A percentile compares a stretch with the other conserved stretches of the same genome.
Evolutionary conservation across 345 rosid genomes (phyloP).

Genomic region (Euphorbia pulcherrima): DNA sequence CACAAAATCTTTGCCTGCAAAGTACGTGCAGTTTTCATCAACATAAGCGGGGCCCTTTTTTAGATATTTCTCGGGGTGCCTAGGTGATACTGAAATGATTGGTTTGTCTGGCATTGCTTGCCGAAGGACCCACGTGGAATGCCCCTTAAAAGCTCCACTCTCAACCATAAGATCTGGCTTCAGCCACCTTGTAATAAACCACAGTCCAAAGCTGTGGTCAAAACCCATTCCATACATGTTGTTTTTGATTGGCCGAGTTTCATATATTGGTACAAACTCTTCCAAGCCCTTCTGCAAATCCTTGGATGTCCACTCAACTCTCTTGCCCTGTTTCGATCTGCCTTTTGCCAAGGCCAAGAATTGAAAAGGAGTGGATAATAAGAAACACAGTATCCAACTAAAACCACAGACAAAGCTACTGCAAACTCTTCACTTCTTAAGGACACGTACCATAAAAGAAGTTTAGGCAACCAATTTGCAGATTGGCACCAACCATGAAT

Average conservation of each 20-base stretch:
- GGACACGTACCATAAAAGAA: not conserved
- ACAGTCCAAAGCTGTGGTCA: conserved; percentile 98
- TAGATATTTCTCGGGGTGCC: conserved; percentile 90
- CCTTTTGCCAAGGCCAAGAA: conserved; percentile 81
- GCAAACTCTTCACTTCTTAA: not conserved
- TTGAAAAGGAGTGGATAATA: conserved; percentile 39
- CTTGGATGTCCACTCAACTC: conserved; percentile 91
- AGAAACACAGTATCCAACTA: conserved; percentile 9
- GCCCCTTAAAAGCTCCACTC: conserved; percentile 99
- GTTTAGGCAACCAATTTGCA: not conserved
- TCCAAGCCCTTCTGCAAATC: conserved; percentile 83
- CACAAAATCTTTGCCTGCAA: conserved; percentile 93
- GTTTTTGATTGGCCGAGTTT: conserved; percentile 87
- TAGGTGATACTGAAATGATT: conserved; percentile 75
- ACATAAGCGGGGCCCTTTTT: conserved; percentile 96
- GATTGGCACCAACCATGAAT: not conserved
- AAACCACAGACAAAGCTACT: not conserved
- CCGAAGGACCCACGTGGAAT: conserved; percentile 97
- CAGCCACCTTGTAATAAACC: conserved; percentile 86
- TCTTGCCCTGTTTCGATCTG: conserved; percentile 99
- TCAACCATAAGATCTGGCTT: conserved; percentile 96
- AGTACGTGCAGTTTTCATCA: conserved; percentile 92
- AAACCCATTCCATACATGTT: conserved; percentile 98
- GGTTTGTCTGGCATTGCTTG: conserved; percentile 92
- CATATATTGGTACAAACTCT: conserved; percentile 91